Base-by-base conservation (phyloP, 805 yeast species). In the Metschnikowia corniflorae region DNA sequence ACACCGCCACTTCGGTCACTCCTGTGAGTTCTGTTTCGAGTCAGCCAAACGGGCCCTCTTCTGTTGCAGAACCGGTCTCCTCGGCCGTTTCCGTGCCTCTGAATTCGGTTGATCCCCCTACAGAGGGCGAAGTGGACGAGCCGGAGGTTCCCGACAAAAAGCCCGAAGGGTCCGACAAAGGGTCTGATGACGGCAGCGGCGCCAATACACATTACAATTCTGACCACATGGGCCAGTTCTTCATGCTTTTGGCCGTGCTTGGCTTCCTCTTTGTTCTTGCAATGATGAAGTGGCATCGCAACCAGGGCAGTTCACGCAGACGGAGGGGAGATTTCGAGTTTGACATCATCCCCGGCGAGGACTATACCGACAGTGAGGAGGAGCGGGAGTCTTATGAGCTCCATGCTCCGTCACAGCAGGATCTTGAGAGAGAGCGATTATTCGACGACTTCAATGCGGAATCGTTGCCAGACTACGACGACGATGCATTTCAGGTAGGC, bases 251-350 rank as follows among this genome's bases (percentile, higher is more conserved):
- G 14, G 71, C 81, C 6, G 65, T 77, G 2, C 35, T 80, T 32
- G 91, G 91, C 5, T 77, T 79, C 46, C 52, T 65, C 61, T 43
- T 60, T 63, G 52, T 65, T 58, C 44, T 77, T 65, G 50, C 70
- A 56, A 47, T 70, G 61, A 63, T 66, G 74, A 51, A 63, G 61
- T 57, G 58, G 53, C 71, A 65, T 47, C 60, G 63, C 43, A 57
- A 63, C 3, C 71, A 70, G 10, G 57, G 61, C 38, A 51, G 63
- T 12, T 60, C 73, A 35, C 49, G 60, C 22, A 63, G 83, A 54
- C 63, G 88, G 61, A 77, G 82, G 50, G 87, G 80, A 26, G 77
- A 78, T 37, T 80, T 75, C 51, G 93, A 84, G 54, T 81, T 84
- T 53, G 94, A 84, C 53, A 78, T 83, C 31, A 84, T 84, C 29